These are phyloP conservation scores for Ophiocordyceps camponoti-rufipedis DNA, from an alignment of 2,329 filamentous ascomycete species.

Conservation along the genomic window DNA sequence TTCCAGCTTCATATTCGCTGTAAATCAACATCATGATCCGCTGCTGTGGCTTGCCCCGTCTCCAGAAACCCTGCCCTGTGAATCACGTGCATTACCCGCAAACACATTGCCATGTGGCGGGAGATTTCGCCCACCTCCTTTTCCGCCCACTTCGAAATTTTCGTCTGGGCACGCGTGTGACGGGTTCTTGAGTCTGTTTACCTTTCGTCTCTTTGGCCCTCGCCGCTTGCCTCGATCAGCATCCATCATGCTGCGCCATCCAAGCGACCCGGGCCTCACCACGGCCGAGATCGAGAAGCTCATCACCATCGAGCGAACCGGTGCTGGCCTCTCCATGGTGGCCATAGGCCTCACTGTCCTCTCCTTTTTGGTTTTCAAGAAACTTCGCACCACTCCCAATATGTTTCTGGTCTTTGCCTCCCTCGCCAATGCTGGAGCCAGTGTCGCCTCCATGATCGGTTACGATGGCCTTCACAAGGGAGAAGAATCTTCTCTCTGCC, in stretches of 20 bases:
- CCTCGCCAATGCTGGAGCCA: constrained; percentile 30
- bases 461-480: constrained; percentile 42
- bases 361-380: constrained; percentile 29
- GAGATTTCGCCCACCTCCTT: not conserved
- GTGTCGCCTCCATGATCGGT: constrained; percentile 51
- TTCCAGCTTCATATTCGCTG: not conserved
- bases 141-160: not conserved
- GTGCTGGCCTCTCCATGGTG: constrained; percentile 33
- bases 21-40: too few species aligned
- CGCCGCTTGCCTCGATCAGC: not conserved
- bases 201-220: not conserved
- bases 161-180: too few species aligned
- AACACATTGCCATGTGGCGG: not conserved
- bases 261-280: constrained; percentile 9
- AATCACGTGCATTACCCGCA: not conserved
- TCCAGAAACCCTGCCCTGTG: too few species aligned
- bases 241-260: not conserved
- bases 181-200: not conserved
- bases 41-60: too few species aligned
- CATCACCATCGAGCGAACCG: constrained; percentile 31
- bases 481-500: constrained; percentile 37
- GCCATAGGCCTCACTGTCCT: constrained; percentile 30
- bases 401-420: constrained; percentile 23
- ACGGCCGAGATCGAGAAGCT: constrained; percentile 22
- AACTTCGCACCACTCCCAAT: constrained; percentile 36